A percentile compares a stretch with the other conserved stretches of the same genome.
Conservation (phyloP, 805 yeast species). For the Crinitomyces ghanaensis region DNA sequence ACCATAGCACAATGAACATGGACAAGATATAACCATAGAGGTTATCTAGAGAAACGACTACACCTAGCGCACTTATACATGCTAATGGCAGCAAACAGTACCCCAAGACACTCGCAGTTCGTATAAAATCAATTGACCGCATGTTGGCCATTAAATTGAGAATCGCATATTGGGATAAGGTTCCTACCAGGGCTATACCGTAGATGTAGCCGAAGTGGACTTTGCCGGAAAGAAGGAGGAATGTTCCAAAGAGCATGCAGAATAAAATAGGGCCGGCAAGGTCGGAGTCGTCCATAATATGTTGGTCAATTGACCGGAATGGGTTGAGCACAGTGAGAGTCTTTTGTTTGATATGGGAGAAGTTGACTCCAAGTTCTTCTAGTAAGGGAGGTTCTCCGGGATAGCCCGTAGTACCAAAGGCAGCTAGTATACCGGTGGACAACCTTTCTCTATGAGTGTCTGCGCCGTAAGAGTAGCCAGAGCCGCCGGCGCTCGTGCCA, state of each 20-base stretch:
- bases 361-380: constrained; percentile 90
- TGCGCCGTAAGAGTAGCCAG: constrained; percentile 12
- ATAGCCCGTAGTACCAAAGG: constrained; percentile 86
- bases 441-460: constrained; percentile 30
- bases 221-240: constrained; percentile 73
- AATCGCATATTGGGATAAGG: constrained; percentile 68
- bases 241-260: constrained; percentile 75
- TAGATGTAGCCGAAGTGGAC: constrained; percentile 95
- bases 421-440: constrained; percentile 73
- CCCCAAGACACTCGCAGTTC: constrained; percentile 87
- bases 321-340: constrained; percentile 83
- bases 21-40: constrained; percentile 60
- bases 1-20: constrained; percentile 66
- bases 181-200: constrained; percentile 90
- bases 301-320: constrained; percentile 50
- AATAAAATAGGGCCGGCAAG: constrained; percentile 91
- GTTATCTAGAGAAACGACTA: constrained; percentile 58
- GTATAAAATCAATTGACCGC: constrained; percentile 34
- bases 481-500: no score
- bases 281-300: constrained; percentile 78
- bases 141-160: constrained; percentile 80
- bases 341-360: constrained; percentile 57
- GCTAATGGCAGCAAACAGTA: constrained; percentile 89
- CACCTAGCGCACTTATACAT: constrained; percentile 58
- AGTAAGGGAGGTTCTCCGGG: constrained; percentile 89